Percentiles rank a stretch among this genome's conserved stretches.
These are phyloP conservation scores for Eucalyptus lansdowneana DNA, from an alignment of 345 rosid genomes.

Conservation along the genomic window DNA sequence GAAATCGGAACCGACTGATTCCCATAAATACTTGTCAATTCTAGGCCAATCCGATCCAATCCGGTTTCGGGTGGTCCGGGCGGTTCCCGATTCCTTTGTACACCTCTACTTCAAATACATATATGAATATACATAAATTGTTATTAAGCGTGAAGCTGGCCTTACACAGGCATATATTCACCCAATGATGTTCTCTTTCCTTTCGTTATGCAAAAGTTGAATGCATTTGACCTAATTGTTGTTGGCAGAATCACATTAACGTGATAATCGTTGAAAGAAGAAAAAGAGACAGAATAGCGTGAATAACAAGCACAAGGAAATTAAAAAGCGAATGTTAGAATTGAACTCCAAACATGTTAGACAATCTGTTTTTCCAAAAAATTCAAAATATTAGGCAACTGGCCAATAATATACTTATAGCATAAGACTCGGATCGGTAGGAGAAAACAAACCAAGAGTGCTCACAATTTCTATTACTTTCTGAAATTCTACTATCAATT, in stretches of 20 bases:
- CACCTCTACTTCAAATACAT: neutral
- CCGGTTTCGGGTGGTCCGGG: rapidly evolving
- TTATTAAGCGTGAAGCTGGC: neutral
- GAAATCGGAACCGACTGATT: rapidly evolving
- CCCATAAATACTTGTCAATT: rapidly evolving
- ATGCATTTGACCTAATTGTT: neutral
- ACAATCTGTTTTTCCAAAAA: neutral
- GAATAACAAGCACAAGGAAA: neutral
- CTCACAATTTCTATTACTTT: neutral
- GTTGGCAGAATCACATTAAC: neutral
- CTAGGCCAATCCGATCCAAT: rapidly evolving
- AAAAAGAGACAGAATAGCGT: neutral
- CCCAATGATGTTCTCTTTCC: neutral
- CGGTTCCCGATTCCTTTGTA: rapidly evolving
- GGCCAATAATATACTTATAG: neutral
- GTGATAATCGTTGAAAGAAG: neutral
- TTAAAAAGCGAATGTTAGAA: neutral
- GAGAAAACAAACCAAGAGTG: neutral
- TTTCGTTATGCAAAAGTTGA: neutral
- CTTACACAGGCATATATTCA: neutral
- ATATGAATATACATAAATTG: neutral
- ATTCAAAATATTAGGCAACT: neutral
- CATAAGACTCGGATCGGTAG: neutral
- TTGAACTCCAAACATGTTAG: neutral
- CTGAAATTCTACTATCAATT: neutral